phyloP scores from a whole-genome alignment of 2,329 filamentous ascomycete species.

The Dactylellina sp. region DNA sequence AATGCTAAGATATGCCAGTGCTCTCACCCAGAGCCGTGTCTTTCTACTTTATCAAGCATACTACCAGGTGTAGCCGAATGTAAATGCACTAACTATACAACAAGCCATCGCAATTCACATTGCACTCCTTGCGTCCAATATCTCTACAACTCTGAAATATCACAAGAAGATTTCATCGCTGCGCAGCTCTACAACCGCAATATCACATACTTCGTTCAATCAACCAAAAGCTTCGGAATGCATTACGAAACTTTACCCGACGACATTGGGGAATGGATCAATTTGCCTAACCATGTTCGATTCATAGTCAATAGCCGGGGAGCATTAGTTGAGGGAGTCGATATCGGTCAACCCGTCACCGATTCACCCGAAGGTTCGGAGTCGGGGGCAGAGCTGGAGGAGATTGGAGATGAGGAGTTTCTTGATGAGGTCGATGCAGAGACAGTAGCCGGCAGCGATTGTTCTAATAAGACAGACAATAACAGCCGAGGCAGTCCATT shows the following conservation, averaged over 20 bases:
- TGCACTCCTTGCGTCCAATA: slow-evolving; percentile 14
- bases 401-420: background rate
- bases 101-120: background rate
- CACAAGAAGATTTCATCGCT: slow-evolving; percentile 21
- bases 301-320: slow-evolving; percentile 24
- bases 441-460: background rate
- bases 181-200: slow-evolving; percentile 25
- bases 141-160: background rate
- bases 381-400: background rate
- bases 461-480: background rate
- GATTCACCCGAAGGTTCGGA: background rate
- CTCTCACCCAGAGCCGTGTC: slow-evolving; percentile 14
- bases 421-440: background rate
- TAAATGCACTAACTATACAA: slow-evolving; percentile 10
- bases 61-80: background rate
- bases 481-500: too few relatives aligned
- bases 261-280: slow-evolving; percentile 6
- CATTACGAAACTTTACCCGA: background rate
- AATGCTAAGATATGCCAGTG: slow-evolving; percentile 3
- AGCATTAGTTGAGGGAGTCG: background rate
- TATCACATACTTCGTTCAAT: slow-evolving; percentile 31
- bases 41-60: slow-evolving; percentile 2
- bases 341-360: background rate
- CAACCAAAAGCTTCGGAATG: background rate
- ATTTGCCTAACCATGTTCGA: slow-evolving; percentile 9